phyloP scores from a whole-genome alignment of 1,139 yeast genomes.

The Pichiaceae sp. region DNA sequence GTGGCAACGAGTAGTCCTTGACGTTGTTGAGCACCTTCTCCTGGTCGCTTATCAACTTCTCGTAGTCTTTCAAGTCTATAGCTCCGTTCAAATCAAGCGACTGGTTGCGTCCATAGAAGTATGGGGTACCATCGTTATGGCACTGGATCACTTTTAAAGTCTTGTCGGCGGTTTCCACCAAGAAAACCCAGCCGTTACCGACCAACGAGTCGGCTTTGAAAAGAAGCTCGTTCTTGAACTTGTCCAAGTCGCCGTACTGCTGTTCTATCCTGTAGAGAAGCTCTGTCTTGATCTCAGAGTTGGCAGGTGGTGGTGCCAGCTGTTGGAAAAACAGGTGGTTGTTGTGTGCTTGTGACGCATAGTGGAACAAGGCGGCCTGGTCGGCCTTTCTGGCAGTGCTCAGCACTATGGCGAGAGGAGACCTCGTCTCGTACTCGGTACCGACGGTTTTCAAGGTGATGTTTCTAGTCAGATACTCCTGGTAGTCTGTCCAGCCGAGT shows the following conservation, averaged over 20 bases:
- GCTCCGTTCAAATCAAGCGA: conserved; percentile 69
- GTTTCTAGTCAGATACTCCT: conserved; percentile 56
- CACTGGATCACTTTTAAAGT: conserved; percentile 53
- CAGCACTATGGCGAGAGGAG: conserved; percentile 69
- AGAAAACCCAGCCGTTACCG: conserved; percentile 87
- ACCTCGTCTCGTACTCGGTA: conserved; percentile 69
- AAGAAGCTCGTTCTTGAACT: conserved; percentile 44
- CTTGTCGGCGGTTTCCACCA: conserved; percentile 70
- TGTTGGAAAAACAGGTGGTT: conserved; percentile 85
- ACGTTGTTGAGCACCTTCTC: conserved; percentile 35
- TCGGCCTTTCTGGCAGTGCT: conserved; percentile 65
- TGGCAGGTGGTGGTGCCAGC: conserved; percentile 28
- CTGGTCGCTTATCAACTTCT: conserved; percentile 37
- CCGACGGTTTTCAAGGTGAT: conserved; percentile 71
- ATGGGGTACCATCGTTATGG: conserved; percentile 89
- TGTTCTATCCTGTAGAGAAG: conserved; percentile 23
- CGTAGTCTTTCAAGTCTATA: conserved; percentile 45
- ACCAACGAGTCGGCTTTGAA: conserved; percentile 44
- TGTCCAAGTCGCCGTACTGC: conserved; percentile 38
- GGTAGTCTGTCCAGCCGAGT: conserved; percentile 77
- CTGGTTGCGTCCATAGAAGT: conserved; percentile 69
- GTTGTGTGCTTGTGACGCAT: conserved; percentile 87
- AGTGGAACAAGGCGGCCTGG: conserved; percentile 68
- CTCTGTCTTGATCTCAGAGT: conserved; percentile 23
- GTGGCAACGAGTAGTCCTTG: conserved; percentile 67